Evolutionary conservation across 371 early-diverging fungal genomes (phyloP).

Genomic region (Apophysomyces elegans): DNA sequence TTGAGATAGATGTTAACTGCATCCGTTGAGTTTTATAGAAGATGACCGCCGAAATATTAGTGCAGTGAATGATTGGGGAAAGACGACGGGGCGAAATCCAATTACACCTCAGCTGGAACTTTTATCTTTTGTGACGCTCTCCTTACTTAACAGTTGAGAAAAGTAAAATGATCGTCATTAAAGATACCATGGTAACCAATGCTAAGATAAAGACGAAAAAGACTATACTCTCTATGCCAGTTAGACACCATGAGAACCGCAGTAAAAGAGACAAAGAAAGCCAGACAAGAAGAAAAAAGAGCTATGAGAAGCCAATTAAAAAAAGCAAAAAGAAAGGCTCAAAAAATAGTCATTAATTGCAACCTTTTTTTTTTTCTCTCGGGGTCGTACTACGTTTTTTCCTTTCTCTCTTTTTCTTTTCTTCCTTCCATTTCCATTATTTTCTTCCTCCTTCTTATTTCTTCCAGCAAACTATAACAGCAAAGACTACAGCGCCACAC

Average conservation of each 20-base stretch:
- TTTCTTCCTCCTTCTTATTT: slow-evolving; percentile 4
- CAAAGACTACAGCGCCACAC: neutral
- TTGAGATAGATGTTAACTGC: neutral
- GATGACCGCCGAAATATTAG: neutral
- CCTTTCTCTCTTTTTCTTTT: slow-evolving; percentile 6
- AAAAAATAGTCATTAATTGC: neutral
- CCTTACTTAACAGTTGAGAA: too few species aligned
- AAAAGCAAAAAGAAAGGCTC: neutral
- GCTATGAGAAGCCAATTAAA: neutral
- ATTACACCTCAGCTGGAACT: too few species aligned
- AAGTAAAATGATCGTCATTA: too few species aligned
- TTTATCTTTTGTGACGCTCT: too few species aligned
- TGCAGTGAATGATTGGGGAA: neutral
- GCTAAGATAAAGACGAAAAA: too few species aligned
- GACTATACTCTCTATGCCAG: too few species aligned
- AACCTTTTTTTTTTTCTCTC: neutral
- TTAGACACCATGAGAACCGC: neutral
- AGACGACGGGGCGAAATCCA: too few species aligned
- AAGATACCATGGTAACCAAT: too few species aligned
- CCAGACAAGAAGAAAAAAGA: neutral
- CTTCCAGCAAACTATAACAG: neutral
- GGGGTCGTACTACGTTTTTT: neutral
- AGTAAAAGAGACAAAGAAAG: neutral
- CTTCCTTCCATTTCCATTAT: neutral
- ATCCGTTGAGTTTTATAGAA: neutral